Percentiles rank a stretch among this genome's conserved stretches.
Evolutionary conservation across 2,329 filamentous ascomycete species (phyloP).

Genomic region (Fusarium staphyleae): DNA sequence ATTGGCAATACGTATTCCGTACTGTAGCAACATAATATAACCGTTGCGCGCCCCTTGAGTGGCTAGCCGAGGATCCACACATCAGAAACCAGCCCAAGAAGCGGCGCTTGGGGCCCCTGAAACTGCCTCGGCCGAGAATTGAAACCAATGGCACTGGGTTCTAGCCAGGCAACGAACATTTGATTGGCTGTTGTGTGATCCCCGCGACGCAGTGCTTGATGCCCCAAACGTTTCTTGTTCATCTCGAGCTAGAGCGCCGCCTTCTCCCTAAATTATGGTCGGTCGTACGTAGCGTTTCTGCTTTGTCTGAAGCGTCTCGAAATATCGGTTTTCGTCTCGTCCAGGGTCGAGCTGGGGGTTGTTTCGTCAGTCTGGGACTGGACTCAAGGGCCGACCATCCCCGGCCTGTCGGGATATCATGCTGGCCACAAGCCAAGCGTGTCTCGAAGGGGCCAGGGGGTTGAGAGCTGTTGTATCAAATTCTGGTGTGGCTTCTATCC

Average conservation of each 20-base stretch:
- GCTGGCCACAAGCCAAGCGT: constrained; percentile 32
- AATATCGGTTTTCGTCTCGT: constrained; percentile 16
- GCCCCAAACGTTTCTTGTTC: constrained; percentile 19
- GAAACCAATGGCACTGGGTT: constrained; percentile 31
- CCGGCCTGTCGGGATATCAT: constrained; percentile 28
- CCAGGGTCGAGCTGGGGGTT: constrained; percentile 17
- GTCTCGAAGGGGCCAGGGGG: constrained; percentile 35
- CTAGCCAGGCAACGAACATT: constrained; percentile 27
- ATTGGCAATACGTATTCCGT: neutral
- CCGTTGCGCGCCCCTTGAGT: constrained; percentile 21
- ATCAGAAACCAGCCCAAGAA: constrained; percentile 34
- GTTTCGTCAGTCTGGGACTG: constrained; percentile 36
- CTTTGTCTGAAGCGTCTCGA: constrained; percentile 7
- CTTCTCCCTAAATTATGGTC: constrained; percentile 2
- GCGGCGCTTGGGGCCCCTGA: constrained; percentile 34
- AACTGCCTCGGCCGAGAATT: constrained; percentile 21
- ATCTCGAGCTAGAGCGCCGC: constrained; percentile 29
- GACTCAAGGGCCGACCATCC: constrained; percentile 28
- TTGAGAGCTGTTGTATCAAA: constrained; percentile 30
- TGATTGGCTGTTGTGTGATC: constrained; percentile 25
- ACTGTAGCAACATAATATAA: no score
- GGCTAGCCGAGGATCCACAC: constrained; percentile 25
- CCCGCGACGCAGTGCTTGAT: constrained; percentile 16
- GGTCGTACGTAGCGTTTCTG: constrained; percentile 9
- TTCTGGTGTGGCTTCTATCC: constrained; percentile 37